Evolutionary conservation across 208 protist species (phyloP).

Genomic region (Trypanosoma cruzi): DNA sequence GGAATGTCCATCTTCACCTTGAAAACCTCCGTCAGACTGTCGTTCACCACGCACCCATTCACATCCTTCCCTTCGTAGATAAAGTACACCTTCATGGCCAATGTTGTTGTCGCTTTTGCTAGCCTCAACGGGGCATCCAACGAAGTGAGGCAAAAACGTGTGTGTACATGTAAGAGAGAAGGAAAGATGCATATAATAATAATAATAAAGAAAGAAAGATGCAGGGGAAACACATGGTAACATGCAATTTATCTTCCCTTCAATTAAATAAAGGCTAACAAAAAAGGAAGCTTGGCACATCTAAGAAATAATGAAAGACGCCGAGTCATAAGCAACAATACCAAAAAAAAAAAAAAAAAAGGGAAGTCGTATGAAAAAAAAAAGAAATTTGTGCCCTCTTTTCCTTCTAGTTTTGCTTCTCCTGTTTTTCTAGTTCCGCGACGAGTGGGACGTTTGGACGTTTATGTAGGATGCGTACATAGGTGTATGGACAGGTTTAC

Average conservation of each 20-base stretch:
- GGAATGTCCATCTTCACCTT: slow-evolving; percentile 63
- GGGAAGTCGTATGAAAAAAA: too few species aligned
- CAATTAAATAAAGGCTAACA: too few species aligned
- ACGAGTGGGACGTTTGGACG: not conserved
- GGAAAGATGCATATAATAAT: too few species aligned
- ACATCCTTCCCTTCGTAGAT: slow-evolving; percentile 69
- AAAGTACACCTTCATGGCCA: slow-evolving; percentile 72
- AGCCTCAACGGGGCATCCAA: too few species aligned
- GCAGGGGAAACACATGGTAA: too few species aligned
- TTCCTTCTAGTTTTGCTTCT: slow-evolving; percentile 2
- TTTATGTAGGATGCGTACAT: not conserved
- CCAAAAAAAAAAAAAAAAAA: slow-evolving; percentile 8
- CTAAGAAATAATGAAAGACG: too few species aligned
- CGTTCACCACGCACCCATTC: slow-evolving; percentile 30
- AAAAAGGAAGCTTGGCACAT: too few species aligned
- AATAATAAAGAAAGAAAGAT: too few species aligned
- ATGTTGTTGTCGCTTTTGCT: not conserved
- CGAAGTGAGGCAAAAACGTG: too few species aligned
- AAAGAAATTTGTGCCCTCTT: not conserved
- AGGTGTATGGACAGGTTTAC: not conserved
- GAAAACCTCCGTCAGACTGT: slow-evolving; percentile 36
- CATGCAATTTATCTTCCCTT: too few species aligned
- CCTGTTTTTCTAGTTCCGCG: not conserved
- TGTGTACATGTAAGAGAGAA: too few species aligned
- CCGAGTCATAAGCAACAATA: too few species aligned